Percentiles rank a stretch among this genome's conserved stretches.
Conservation (phyloP, 805 yeast species). For the Candida glaebosa region DNA sequence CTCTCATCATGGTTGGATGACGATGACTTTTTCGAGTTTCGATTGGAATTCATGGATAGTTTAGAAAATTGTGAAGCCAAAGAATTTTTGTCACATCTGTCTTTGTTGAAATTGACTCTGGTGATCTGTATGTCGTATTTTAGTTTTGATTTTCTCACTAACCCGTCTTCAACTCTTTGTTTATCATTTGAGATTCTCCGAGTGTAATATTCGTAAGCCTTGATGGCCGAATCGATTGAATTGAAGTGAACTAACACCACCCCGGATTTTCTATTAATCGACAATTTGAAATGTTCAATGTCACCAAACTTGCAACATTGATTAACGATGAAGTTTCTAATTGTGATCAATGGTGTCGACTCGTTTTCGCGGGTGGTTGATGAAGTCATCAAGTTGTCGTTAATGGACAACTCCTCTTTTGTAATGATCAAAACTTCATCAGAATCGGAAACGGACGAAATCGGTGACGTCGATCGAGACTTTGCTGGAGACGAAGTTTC, state of each 20-base stretch:
- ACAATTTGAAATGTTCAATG: constrained; percentile 32
- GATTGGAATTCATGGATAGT: constrained; percentile 4
- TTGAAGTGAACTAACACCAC: constrained; percentile 33
- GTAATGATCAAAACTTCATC: constrained; percentile 1
- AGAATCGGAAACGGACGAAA: not conserved
- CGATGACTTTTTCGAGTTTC: constrained; percentile 3
- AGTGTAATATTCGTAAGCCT: constrained; percentile 34
- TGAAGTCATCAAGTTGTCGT: not conserved
- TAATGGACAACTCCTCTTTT: not conserved
- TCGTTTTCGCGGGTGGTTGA: not conserved
- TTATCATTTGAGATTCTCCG: constrained; percentile 21
- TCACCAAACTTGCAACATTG: constrained; percentile 40
- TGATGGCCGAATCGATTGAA: constrained; percentile 45
- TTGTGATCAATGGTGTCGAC: not conserved
- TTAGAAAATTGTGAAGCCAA: constrained; percentile 7
- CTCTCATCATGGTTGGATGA: not conserved
- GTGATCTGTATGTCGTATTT: constrained; percentile 14
- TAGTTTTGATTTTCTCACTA: constrained; percentile 6
- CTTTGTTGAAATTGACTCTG: constrained; percentile 26
- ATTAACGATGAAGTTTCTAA: constrained; percentile 13
- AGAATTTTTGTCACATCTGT: constrained; percentile 35
- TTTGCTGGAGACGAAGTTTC: not conserved
- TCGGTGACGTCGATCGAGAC: not conserved
- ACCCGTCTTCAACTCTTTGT: constrained; percentile 5
- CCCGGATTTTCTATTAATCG: constrained; percentile 8